These are phyloP conservation scores for Pichia nakasei DNA, from an alignment of 805 yeast species.

Conservation along the genomic window DNA sequence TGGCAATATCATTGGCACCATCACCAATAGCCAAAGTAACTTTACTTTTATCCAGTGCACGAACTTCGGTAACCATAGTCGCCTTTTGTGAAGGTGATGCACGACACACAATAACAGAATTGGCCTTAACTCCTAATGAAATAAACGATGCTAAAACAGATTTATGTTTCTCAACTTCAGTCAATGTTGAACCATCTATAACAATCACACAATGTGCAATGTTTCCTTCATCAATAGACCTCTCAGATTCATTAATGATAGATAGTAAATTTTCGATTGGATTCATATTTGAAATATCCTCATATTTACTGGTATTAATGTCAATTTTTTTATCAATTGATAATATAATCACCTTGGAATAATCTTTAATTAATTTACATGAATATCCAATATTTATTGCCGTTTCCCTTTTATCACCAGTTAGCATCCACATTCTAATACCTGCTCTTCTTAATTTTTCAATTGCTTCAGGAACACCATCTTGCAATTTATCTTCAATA, in stretches of 20 bases:
- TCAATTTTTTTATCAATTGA: slow-evolving; percentile 8
- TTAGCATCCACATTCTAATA: slow-evolving; percentile 93
- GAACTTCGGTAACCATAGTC: slow-evolving; percentile 71
- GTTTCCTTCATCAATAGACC: slow-evolving; percentile 60
- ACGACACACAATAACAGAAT: slow-evolving; percentile 89
- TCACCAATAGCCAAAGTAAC: slow-evolving; percentile 97
- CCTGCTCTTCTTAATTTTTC: slow-evolving; percentile 90
- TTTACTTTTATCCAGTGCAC: slow-evolving; percentile 53
- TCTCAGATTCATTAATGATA: slow-evolving; percentile 64
- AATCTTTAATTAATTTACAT: slow-evolving; percentile 86
- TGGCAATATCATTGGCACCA: slow-evolving; percentile 98
- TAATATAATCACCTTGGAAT: slow-evolving; percentile 77
- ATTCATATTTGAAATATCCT: neutral
- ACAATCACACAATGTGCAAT: slow-evolving; percentile 95
- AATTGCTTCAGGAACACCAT: slow-evolving; percentile 94
- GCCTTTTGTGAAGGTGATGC: slow-evolving; percentile 98
- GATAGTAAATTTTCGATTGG: slow-evolving; percentile 48
- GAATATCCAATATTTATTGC: slow-evolving; percentile 97
- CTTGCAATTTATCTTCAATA: slow-evolving; percentile 92
- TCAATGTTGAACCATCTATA: slow-evolving; percentile 85
- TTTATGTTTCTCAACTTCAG: slow-evolving; percentile 63
- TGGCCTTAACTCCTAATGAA: slow-evolving; percentile 78
- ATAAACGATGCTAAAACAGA: slow-evolving; percentile 67
- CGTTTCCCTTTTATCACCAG: slow-evolving; percentile 97
- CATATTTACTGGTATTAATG: slow-evolving; percentile 13